A percentile compares a stretch with the other conserved stretches of the same genome.
Evolutionary conservation across 495 filamentous ascomycete species (phyloP).

Genomic region (Aspergillus bertholletiae): DNA sequence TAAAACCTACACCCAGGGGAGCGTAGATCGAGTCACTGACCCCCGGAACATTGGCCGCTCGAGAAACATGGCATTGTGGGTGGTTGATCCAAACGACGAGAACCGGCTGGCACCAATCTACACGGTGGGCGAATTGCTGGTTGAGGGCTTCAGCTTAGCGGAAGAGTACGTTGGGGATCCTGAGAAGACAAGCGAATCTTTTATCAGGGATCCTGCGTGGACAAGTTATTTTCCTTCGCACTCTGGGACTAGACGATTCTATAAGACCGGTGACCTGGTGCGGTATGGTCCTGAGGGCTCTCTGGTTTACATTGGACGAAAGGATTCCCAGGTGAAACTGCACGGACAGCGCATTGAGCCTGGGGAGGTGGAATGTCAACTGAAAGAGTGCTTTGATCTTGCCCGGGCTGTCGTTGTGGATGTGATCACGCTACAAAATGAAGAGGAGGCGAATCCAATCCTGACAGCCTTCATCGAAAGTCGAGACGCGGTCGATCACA

Average conservation of each 20-base stretch:
- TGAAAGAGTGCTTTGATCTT: constrained; percentile 26
- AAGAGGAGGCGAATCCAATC: neutral
- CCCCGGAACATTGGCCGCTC: no score
- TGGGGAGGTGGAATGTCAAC: constrained; percentile 30
- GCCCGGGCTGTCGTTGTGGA: constrained; percentile 28
- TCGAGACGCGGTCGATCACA: no score
- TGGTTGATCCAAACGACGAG: no score
- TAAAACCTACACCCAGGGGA: no score
- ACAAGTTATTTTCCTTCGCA: constrained; percentile 26
- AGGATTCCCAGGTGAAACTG: constrained; percentile 56
- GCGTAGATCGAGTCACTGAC: no score
- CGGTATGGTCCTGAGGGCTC: constrained; percentile 62
- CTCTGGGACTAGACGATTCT: constrained; percentile 29
- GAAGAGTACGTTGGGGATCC: constrained; percentile 36
- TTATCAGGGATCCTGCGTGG: constrained; percentile 31
- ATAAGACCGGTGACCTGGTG: constrained; percentile 76
- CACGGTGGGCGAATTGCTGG: no score
- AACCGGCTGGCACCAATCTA: no score
- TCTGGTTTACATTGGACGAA: constrained; percentile 67
- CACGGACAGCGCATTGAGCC: constrained; percentile 39
- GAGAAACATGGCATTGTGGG: no score
- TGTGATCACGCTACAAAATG: constrained; percentile 31
- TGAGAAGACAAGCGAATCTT: constrained; percentile 36
- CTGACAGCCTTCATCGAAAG: no score
- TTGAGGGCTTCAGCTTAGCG: no score